phyloP scores from a whole-genome alignment of 2,329 filamentous ascomycete genomes.

The Emergomyces africanus region DNA sequence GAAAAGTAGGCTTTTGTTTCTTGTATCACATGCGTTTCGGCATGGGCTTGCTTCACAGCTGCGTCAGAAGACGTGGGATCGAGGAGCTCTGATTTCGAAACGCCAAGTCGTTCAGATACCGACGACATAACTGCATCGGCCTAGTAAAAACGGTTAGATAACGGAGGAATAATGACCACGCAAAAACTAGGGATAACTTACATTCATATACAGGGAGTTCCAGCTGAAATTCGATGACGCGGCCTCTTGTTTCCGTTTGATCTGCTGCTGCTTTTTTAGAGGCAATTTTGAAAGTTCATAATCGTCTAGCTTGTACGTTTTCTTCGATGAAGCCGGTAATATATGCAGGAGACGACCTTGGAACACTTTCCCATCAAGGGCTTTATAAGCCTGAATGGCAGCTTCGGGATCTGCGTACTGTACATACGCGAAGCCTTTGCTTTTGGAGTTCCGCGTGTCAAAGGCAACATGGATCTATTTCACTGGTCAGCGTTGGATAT shows the following conservation, averaged over 20 bases:
- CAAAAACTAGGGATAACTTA: slow-evolving; percentile 26
- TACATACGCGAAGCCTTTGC: slow-evolving; percentile 85
- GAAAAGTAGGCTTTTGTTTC: slow-evolving; percentile 89
- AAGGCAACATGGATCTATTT: slow-evolving; percentile 72
- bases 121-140: slow-evolving; percentile 82
- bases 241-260: slow-evolving; percentile 72
- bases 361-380: slow-evolving; percentile 73
- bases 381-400: slow-evolving; percentile 66
- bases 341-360: slow-evolving; percentile 89
- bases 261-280: slow-evolving; percentile 84
- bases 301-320: slow-evolving; percentile 71
- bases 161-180: slow-evolving; percentile 8
- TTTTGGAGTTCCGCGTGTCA: slow-evolving; percentile 53
- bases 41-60: slow-evolving; percentile 90
- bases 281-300: slow-evolving; percentile 82
- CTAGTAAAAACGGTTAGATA: slow-evolving; percentile 18
- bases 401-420: slow-evolving; percentile 60
- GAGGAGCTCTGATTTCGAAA: slow-evolving; percentile 81
- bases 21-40: slow-evolving; percentile 90
- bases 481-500: slow-evolving; percentile 2
- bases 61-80: slow-evolving; percentile 94
- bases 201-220: slow-evolving; percentile 99
- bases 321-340: slow-evolving; percentile 70
- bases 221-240: slow-evolving; percentile 76
- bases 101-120: slow-evolving; percentile 70